phyloP scores from a whole-genome alignment of 2,329 filamentous ascomycete species.

The Cladosporium sp. region DNA sequence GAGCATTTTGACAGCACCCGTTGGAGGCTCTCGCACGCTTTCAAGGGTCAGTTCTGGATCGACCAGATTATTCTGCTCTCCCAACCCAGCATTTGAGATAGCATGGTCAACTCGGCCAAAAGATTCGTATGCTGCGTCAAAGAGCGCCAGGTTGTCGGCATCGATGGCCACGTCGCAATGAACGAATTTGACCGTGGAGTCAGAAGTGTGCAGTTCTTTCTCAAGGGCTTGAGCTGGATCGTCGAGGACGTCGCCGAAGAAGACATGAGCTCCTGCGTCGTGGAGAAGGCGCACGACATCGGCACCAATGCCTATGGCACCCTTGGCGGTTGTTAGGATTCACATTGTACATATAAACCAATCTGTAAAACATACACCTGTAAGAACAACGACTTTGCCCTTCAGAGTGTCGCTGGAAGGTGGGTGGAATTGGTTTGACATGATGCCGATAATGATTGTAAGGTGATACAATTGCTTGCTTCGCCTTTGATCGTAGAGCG shows the following conservation, averaged over 20 bases:
- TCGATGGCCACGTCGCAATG: constrained; percentile 45
- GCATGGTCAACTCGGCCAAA: constrained; percentile 48
- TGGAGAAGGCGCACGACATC: constrained; percentile 38
- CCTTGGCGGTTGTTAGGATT: constrained; percentile 23
- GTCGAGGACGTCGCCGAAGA: constrained; percentile 42
- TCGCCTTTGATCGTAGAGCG: no score
- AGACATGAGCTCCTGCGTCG: constrained; percentile 37
- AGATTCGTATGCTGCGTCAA: constrained; percentile 42
- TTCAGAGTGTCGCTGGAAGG: constrained; percentile 15
- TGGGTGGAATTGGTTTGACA: constrained; percentile 23
- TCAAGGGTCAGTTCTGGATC: constrained; percentile 42
- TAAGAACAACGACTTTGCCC: constrained; percentile 31
- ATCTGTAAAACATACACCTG: constrained; percentile 22
- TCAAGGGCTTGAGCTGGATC: constrained; percentile 32
- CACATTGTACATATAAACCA: not conserved
- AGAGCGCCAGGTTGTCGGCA: constrained; percentile 43
- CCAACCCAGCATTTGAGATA: constrained; percentile 45
- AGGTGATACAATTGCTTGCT: no score
- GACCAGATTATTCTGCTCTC: constrained; percentile 44
- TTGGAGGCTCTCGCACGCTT: constrained; percentile 35
- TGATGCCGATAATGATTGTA: not conserved
- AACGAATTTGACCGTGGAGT: constrained; percentile 34
- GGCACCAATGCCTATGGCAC: constrained; percentile 44
- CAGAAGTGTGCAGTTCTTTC: constrained; percentile 20
- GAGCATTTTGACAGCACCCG: constrained; percentile 36